Percentiles rank a stretch among this genome's conserved stretches.
phyloP scores from a whole-genome alignment of 768 basidiomycete species.

The Leccinum boreale region DNA sequence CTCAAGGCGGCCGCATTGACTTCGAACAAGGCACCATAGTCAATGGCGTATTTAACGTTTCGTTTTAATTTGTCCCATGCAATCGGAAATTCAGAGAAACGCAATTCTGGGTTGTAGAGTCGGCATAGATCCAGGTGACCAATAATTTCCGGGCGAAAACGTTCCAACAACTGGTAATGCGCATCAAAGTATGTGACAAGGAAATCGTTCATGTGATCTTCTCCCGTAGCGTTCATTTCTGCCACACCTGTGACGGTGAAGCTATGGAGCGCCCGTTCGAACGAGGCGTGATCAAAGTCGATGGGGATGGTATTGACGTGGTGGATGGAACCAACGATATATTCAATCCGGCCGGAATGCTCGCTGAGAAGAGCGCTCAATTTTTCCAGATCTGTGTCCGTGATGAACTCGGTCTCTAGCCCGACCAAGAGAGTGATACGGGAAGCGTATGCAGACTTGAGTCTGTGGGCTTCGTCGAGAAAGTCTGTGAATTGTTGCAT shows the following conservation, averaged over 20 bases:
- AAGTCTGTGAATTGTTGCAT: constrained; percentile 67
- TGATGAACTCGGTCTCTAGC: constrained; percentile 90
- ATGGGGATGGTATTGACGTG: constrained; percentile 87
- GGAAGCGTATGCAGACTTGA: constrained; percentile 60
- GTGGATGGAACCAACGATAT: constrained; percentile 90
- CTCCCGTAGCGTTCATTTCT: constrained; percentile 21
- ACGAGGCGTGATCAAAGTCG: constrained; percentile 83
- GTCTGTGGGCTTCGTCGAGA: constrained; percentile 73
- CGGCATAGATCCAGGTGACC: constrained; percentile 94
- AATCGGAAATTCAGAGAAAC: constrained; percentile 50
- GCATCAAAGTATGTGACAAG: constrained; percentile 79
- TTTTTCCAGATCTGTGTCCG: constrained; percentile 55
- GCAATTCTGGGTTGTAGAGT: constrained; percentile 68
- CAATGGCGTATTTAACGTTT: constrained; percentile 69
- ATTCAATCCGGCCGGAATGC: constrained; percentile 62
- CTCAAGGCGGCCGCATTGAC: constrained; percentile 89
- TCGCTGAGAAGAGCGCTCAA: constrained; percentile 51
- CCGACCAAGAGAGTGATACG: constrained; percentile 80
- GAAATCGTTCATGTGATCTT: constrained; percentile 42
- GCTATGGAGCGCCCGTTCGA: constrained; percentile 53
- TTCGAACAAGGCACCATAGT: constrained; percentile 91
- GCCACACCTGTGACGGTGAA: constrained; percentile 33
- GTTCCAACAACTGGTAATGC: constrained; percentile 67
- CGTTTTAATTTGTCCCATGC: constrained; percentile 67
- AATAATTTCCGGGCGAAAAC: constrained; percentile 81